Conservation (phyloP, 768 basidiomycete genomes). For the Tephrocybe sp. region DNA sequence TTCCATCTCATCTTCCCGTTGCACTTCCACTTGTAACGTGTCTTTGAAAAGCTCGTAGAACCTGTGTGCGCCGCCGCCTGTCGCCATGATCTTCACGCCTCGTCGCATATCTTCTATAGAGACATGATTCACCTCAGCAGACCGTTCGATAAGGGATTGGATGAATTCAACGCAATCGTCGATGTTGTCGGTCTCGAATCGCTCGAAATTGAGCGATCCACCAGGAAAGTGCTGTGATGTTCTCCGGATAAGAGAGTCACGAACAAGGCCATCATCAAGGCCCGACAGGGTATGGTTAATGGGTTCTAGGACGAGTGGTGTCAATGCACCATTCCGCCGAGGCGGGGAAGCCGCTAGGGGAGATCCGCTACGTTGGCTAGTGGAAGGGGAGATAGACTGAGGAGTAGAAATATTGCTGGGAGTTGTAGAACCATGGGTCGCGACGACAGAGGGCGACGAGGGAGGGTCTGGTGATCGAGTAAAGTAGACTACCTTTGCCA, state of each 20-base stretch:
- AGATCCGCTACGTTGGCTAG: conserved; percentile 26
- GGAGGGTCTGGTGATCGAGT: conserved; percentile 88
- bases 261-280: conserved; percentile 44
- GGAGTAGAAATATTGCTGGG: conserved; percentile 44
- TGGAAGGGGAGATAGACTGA: conserved; percentile 40
- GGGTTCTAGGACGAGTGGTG: conserved; percentile 71
- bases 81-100: conserved; percentile 96
- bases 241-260: conserved; percentile 65
- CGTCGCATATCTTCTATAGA: conserved; percentile 87
- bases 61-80: conserved; percentile 94
- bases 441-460: conserved; percentile 67
- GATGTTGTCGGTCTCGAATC: conserved; percentile 93
- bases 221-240: conserved; percentile 87
- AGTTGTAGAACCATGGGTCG: conserved; percentile 56
- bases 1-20: conserved; percentile 97
- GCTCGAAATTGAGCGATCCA: conserved; percentile 95
- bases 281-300: conserved; percentile 32
- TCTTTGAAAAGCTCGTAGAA: conserved; percentile 82
- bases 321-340: conserved; percentile 71
- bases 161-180: conserved; percentile 84
- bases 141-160: conserved; percentile 79
- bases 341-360: conserved; percentile 30
- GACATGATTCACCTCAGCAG: conserved; percentile 83
- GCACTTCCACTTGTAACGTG: conserved; percentile 80
- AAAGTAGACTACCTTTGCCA: conserved; percentile 98